Conservation (phyloP, 768 basidiomycete genomes). For the Amanita pseudoporphyria region DNA sequence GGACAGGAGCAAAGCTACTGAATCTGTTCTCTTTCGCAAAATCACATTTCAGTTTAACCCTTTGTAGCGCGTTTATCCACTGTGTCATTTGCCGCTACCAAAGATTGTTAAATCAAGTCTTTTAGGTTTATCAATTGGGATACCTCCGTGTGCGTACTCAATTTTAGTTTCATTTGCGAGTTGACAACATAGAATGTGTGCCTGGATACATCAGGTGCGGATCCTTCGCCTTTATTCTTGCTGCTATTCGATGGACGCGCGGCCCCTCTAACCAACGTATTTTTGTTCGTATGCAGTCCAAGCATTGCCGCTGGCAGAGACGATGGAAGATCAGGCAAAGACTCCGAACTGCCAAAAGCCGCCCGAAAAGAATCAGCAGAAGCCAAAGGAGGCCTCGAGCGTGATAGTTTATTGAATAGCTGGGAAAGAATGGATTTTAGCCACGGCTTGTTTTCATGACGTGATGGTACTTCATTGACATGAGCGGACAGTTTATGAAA, state of each 20-base stretch:
- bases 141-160: conserved; percentile 84
- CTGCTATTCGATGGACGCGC: conserved; percentile 18
- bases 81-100: conserved; percentile 88
- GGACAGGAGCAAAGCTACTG: conserved; percentile 87
- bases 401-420: conserved; percentile 34
- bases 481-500: neutral
- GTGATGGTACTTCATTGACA: conserved; percentile 8
- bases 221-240: too few species aligned
- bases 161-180: conserved; percentile 80
- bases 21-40: conserved; percentile 82
- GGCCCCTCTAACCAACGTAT: conserved; percentile 33
- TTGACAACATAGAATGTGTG: conserved; percentile 95
- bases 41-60: conserved; percentile 63
- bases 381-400: conserved; percentile 1
- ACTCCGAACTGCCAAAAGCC: conserved; percentile 17
- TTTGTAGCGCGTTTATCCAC: conserved; percentile 89
- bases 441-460: conserved; percentile 3
- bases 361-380: neutral
- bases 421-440: conserved; percentile 32
- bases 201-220: conserved; percentile 76
- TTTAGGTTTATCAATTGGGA: conserved; percentile 8
- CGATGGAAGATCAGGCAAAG: conserved; percentile 27
- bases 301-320: conserved; percentile 48
- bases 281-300: conserved; percentile 72
- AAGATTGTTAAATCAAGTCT: neutral